Evolutionary conservation across 2,329 filamentous ascomycete genomes (phyloP), one percentile per base, ranked within the genome.

Genomic region (Samsoniella hepiali): DNA sequence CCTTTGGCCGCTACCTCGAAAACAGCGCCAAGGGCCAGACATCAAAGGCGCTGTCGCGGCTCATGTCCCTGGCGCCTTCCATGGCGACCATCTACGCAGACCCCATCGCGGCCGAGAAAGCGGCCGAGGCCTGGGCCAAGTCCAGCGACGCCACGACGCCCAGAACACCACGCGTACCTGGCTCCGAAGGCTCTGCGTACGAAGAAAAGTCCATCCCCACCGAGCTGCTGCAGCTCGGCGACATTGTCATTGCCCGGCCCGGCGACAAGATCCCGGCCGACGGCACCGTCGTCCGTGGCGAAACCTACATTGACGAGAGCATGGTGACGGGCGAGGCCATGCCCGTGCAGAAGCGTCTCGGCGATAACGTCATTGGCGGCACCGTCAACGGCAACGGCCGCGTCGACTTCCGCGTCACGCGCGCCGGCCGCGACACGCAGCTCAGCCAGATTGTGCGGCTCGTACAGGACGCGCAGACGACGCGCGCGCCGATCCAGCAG

Each of bases 311-410:
- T 29, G 93, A 99, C 68, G 95, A 99, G 78, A 97, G 93, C 73
- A 98, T 98, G 94, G 93, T 99, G 56, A 99, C 95, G 6, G 95
- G 95, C 68, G 95, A 99, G 78, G 91, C 95, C 3, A 94, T 97
- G 84, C 94, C 95, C 0, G 93, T 98, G 42, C 87, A 92, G 70
- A 99, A 99, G 78, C 88, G 85, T 68, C 89, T 91, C 70, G 92
- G 91, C 9, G 88, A 87, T 68, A 77, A 85, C 50, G 80, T 99
- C 63, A 95, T 98, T 74, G 95, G 93, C 58, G 95, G 95, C 36
- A 98, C 95, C 2, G 94, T 99, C 71, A 99, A 99, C 73, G 92
- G 93, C 31, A 90, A 93, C 67, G 95, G 95, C 3, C 88, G 94
- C 55, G 81, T 97, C 45, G 95, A 98, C 74, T 95, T 98, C 76